Evolutionary conservation across 2,329 filamentous ascomycete genomes (phyloP).

Genomic region (Xylariomycetidae sp.): DNA sequence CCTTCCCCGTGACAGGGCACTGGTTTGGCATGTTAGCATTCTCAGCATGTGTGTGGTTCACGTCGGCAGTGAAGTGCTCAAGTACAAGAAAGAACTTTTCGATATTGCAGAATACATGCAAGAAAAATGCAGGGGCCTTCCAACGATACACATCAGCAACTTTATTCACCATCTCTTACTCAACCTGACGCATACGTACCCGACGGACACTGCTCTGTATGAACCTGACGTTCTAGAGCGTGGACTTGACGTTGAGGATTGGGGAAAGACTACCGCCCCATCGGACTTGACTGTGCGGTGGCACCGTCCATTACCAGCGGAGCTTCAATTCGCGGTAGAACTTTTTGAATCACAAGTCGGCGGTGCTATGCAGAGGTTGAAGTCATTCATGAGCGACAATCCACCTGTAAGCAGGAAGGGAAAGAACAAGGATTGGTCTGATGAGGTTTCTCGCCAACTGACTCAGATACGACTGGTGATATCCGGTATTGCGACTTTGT

Average conservation of each 20-base stretch:
- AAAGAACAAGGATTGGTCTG: conserved; percentile 98
- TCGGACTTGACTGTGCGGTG: conserved; percentile 79
- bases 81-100: conserved; percentile 83
- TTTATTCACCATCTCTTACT: conserved; percentile 94
- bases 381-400: conserved; percentile 73
- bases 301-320: conserved; percentile 77
- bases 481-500: conserved; percentile 84
- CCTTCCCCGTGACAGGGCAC: conserved; percentile 80
- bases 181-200: conserved; percentile 91
- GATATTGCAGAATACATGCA: conserved; percentile 96
- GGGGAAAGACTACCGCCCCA: conserved; percentile 75
- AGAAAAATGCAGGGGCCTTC: conserved; percentile 85
- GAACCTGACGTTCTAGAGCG: conserved; percentile 68
- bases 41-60: conserved; percentile 98
- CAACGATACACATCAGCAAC: conserved; percentile 94
- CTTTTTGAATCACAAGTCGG: conserved; percentile 81
- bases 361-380: conserved; percentile 69
- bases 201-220: conserved; percentile 82
- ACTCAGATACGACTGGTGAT: conserved; percentile 84
- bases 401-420: conserved; percentile 84
- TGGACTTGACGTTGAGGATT: conserved; percentile 73
- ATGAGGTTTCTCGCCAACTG: conserved; percentile 87
- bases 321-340: conserved; percentile 84
- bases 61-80: conserved; percentile 83
- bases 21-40: conserved; percentile 97